Base-by-base conservation (phyloP, 108 stramenopile genomes). In the Chaetoceros tenuissimus region DNA sequence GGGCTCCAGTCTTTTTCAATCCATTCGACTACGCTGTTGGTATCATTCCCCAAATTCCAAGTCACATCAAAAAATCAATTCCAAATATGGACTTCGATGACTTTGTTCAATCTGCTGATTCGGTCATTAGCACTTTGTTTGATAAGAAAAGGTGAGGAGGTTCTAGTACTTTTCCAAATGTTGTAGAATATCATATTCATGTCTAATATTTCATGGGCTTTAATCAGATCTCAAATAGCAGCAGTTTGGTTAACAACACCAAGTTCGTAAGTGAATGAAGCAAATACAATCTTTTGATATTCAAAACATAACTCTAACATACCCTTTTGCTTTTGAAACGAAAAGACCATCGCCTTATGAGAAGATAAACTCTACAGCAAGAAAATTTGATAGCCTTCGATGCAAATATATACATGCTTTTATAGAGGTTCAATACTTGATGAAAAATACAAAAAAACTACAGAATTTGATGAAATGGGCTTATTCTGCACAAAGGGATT, bases 211-310 rank as follows among this genome's bases (percentile, higher is more conserved):
- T 1, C 20, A 22, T 51, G 22, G 27, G 24, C 24, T 44, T 45
- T 28, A 48, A 24, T 43, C 28, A 83, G 81, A 51, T 5, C 71
- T 44, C 92, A 93, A 52, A 70, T 93, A 17, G 77, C 74, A 30
- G 76, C 82, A 24, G 87, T 87, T n/a, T 93, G 92, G 92, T 82
- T 93, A 3, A 86, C 91, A 20, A 88, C 73, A 25, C 57, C 76
- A 7, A 34, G 78, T 16, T 54, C 78, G n/a, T n/a, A n/a, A n/a
- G n/a, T n/a, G n/a, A n/a, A n/a, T n/a, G n/a, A n/a, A n/a, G n/a
- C n/a, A n/a, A n/a, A n/a, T n/a, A n/a, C n/a, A n/a, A n/a, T n/a
- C n/a, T n/a, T n/a, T n/a, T n/a, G n/a, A n/a, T n/a, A n/a, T n/a
- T n/a, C n/a, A n/a, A n/a, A n/a, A n/a, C n/a, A n/a, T n/a, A n/a